phyloP scores from a whole-genome alignment of 257 asterid species.

The Knoxia roxburghii region DNA sequence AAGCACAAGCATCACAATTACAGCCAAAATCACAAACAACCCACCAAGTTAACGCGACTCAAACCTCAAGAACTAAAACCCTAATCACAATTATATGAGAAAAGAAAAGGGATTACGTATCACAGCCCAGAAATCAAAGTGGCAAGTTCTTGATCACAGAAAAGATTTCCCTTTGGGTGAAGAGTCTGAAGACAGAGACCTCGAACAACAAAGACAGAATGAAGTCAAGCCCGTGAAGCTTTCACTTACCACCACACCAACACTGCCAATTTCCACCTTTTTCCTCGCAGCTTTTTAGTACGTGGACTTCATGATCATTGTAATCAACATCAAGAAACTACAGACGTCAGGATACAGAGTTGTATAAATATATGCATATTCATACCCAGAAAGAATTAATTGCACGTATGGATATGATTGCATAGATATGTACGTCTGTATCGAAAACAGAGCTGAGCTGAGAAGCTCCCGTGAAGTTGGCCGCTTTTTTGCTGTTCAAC shows the following conservation, averaged over 20 bases:
- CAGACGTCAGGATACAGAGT: not conserved
- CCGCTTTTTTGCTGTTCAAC: conserved; percentile 13
- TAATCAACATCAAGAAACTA: conserved; percentile 2
- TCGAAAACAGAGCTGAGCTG: not conserved
- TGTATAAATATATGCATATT: not conserved
- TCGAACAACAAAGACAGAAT: not conserved
- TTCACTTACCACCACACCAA: conserved; percentile 8
- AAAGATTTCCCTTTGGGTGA: conserved; percentile 6
- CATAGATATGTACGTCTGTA: not conserved
- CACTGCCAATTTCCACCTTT: conserved; percentile 14
- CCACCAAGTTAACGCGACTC: not conserved
- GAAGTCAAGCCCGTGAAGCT: conserved; percentile 21
- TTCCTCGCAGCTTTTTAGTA: conserved; percentile 5
- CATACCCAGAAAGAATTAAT: not conserved
- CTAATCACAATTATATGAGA: not conserved
- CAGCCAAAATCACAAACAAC: not conserved
- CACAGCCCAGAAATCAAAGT: not conserved
- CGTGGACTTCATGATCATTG: conserved; percentile 10
- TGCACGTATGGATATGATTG: not conserved
- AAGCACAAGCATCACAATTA: not conserved
- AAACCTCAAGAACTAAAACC: conserved; percentile 7
- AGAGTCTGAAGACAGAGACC: conserved; percentile 14
- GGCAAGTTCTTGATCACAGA: conserved; percentile 19
- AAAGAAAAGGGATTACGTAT: not conserved
- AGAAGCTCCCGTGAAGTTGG: conserved; percentile 18